Percentiles rank a stretch among this genome's conserved stretches.
phyloP scores from a whole-genome alignment of 768 basidiomycete species.

The Phaeotremella fagi region DNA sequence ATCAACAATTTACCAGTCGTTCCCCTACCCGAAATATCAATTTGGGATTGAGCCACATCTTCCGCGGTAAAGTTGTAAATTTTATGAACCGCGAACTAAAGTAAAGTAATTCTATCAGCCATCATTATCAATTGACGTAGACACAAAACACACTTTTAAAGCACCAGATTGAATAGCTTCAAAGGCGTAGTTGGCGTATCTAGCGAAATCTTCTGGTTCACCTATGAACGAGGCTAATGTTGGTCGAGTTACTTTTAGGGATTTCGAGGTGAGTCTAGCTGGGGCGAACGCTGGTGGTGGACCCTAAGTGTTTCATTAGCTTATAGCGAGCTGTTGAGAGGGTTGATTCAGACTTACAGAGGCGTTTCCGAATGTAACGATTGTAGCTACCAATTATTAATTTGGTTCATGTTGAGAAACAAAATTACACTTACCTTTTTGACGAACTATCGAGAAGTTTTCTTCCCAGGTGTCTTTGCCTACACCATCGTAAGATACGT shows the following conservation, averaged over 20 bases:
- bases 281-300: conserved; percentile 69
- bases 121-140: neutral
- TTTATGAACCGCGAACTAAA: conserved; percentile 55
- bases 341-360: conserved; percentile 51
- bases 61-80: conserved; percentile 82
- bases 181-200: conserved; percentile 66
- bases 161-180: conserved; percentile 57
- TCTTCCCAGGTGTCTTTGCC: conserved; percentile 90
- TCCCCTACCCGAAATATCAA: conserved; percentile 68
- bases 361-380: conserved; percentile 87
- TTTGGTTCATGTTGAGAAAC: neutral
- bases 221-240: conserved; percentile 69
- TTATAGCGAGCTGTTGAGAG: neutral
- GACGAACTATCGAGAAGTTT: conserved; percentile 71
- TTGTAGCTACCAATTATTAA: conserved; percentile 50
- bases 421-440: conserved; percentile 70
- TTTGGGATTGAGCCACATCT: conserved; percentile 70
- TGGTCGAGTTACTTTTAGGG: conserved; percentile 56
- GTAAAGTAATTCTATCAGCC: conserved; percentile 3
- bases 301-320: conserved; percentile 10
- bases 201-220: conserved; percentile 66
- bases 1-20: conserved; percentile 83
- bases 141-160: conserved; percentile 55
- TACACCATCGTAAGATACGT: conserved; percentile 91
- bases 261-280: conserved; percentile 71